Base-by-base conservation (phyloP, 169 alveolate genomes). In the Ichthyophthirius multifiliis region DNA sequence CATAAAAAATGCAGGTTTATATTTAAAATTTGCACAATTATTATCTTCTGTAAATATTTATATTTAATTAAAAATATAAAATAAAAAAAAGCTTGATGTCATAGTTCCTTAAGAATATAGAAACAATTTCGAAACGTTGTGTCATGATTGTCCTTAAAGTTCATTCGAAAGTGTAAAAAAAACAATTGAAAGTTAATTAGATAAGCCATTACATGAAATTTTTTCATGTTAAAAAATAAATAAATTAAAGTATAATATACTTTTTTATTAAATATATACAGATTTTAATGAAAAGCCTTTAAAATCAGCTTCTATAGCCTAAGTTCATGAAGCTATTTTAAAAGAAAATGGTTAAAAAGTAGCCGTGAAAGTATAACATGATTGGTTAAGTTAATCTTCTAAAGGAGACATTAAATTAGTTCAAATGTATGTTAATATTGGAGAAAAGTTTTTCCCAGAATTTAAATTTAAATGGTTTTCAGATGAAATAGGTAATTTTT, bases 401-500 rank as follows among this genome's bases (percentile, higher is more conserved):
- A 84, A 81, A 34, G 90, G 94, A 1, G 94, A 89, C 73, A 9
- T 85, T 3, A 67, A 84, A 67, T 31, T 84, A 15, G 46, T 89
- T 23, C 18, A 74, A 20, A 31, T 83, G 23, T 89, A 82, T 39
- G 83, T 82, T 63, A 86, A 76, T 45, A 46, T 85, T 4, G 94
- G 88, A 30, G 80, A 41, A 34, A 37, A 23, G 35, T 34, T 89
- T 2, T 89, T 89, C 45, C 88, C 88, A 9, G 94, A 87, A 35
- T 89, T 89, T 43, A 75, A 85, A 65, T 89, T 85, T 64, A 80
- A 83, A 64, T 89, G 94, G 94, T 67, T 89, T 35, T 80, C 89
- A 31, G 85, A 85, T 16, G 94, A 89, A 43, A 43, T 77, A 13
- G 16, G 74, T 55, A 55, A 45, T n/a, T 45, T 45, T 45, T 6